These are phyloP conservation scores for Suillus cothurnatus DNA, from an alignment of 768 basidiomycete species.

Conservation along the genomic window DNA sequence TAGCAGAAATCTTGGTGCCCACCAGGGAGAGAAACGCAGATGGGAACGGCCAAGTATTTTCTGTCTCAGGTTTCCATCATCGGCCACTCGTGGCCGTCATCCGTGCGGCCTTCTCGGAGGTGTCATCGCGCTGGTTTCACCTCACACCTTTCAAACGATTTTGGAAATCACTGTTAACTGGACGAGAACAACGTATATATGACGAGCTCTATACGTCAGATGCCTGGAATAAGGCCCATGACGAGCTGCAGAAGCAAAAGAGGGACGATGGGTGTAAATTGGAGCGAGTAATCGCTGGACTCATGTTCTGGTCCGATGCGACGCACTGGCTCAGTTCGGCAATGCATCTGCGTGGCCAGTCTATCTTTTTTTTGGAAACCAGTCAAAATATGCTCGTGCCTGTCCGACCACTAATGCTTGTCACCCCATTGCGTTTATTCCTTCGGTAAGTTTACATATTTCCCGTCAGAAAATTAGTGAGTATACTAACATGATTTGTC, in stretches of 20 bases:
- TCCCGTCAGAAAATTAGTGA: too few relatives aligned
- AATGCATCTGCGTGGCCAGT: conserved; percentile 28
- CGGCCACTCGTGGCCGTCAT: conserved; percentile 19
- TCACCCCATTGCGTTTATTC: conserved; percentile 14
- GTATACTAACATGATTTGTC: too few relatives aligned
- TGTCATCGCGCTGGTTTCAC: conserved; percentile 8
- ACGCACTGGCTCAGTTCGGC: conserved; percentile 35
- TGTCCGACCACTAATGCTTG: conserved; percentile 15
- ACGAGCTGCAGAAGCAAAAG: conserved; percentile 16
- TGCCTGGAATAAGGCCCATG: conserved; percentile 16
- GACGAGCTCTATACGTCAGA: conserved; percentile 20
- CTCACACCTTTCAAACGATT: conserved; percentile 6
- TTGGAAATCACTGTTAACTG: background rate
- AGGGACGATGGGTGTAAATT: conserved; percentile 21
- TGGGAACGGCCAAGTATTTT: conserved; percentile 8
- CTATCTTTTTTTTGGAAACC: conserved; percentile 24
- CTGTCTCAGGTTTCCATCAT: conserved; percentile 14
- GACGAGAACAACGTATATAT: background rate
- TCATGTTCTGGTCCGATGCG: conserved; percentile 35
- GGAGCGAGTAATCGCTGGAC: conserved; percentile 17
- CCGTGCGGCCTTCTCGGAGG: conserved; percentile 6
- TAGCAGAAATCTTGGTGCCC: conserved; percentile 14
- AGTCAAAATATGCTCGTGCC: conserved; percentile 23
- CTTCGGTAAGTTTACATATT: too few relatives aligned
- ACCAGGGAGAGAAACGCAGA: background rate